Evolutionary conservation across 345 rosid species (phyloP), one percentile per base, ranked within the genome.

Genomic region (Ricinus communis): DNA sequence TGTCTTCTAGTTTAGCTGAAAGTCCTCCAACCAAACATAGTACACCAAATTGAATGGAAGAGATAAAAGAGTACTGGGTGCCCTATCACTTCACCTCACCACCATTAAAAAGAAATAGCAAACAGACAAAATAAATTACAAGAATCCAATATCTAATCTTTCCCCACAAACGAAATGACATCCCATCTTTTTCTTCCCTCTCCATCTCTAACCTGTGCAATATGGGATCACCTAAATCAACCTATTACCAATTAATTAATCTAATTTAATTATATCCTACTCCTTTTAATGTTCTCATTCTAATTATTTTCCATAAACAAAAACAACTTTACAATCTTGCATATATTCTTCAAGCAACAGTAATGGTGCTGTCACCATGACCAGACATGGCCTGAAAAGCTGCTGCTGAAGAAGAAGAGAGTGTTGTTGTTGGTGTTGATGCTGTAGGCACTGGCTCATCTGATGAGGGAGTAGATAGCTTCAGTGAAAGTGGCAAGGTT

Each of bases 321-420:
- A 55, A 27, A 16, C 45, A 22, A 63, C 66, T 64, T 64, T 40
- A 30, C 56, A 71, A 15, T 15, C 8, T 22, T 62, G 13, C 49
- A 58, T 36, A 14, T 46, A 55, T 77, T 68, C 75, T 74, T 89
- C 83, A 89, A 70, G 93, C 93, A 59, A 87, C 89, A 66, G 87
- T 89, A 53, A 89, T 88, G 65, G 83, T 85, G 78, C 85, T 90
- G 71, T 88, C 94, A 8, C 97, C 87, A 56, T n/a, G n/a, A n/a
- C 87, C 69, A 24, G 90, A 76, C 79, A 84, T 86, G 66, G 84
- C 62, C 87, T 82, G 83, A 33, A 86, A 88, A 16, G 74, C 69
- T 22, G 74, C 69, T 22, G 85, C 47, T 43, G 47, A 43, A 43
- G 47, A 80, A 0, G 88, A 75, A 58, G 74, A 82, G 5, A 12